Percentiles rank a stretch among this genome's conserved stretches.
phyloP scores from a whole-genome alignment of 768 basidiomycete species.

The Auriscalpium vulgare region DNA sequence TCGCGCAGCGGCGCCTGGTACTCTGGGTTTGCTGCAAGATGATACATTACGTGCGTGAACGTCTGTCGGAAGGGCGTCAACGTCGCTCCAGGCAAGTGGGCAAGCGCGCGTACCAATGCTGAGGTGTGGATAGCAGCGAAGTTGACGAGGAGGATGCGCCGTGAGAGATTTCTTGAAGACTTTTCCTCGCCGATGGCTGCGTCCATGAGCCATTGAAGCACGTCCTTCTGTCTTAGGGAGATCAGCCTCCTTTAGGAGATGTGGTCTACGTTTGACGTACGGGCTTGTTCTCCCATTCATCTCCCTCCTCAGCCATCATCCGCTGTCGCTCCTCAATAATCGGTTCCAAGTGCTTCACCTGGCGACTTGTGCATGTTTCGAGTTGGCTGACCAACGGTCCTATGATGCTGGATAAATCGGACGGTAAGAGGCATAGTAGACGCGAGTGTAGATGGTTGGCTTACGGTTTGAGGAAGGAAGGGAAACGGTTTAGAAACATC shows the following conservation, averaged over 20 bases:
- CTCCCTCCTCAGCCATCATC: slow-evolving; percentile 13
- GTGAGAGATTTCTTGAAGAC: slow-evolving; percentile 25
- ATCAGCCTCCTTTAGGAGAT: neutral
- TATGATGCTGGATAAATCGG: neutral
- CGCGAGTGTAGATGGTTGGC: slow-evolving; percentile 3
- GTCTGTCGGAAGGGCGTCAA: slow-evolving; percentile 13
- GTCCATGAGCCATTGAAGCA: slow-evolving; percentile 39
- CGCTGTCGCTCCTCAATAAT: slow-evolving; percentile 17
- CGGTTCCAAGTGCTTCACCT: slow-evolving; percentile 10
- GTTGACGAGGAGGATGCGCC: slow-evolving; percentile 22
- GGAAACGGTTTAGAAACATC: slow-evolving; percentile 24
- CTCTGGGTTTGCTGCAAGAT: slow-evolving; percentile 21
- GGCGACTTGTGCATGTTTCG: slow-evolving; percentile 3
- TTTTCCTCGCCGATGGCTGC: slow-evolving; percentile 25
- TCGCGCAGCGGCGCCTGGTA: slow-evolving; percentile 22
- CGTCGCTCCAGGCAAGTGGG: neutral
- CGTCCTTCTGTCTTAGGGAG: slow-evolving; percentile 29
- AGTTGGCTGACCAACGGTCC: slow-evolving; percentile 11
- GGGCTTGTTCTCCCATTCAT: slow-evolving; percentile 19
- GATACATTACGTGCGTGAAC: slow-evolving; percentile 22
- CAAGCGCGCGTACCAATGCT: slow-evolving; percentile 15
- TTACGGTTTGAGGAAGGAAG: slow-evolving; percentile 28
- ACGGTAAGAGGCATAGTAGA: neutral
- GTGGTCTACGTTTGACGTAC: slow-evolving; percentile 8
- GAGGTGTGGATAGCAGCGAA: slow-evolving; percentile 30